Percentiles rank a stretch among this genome's conserved stretches.
These are phyloP conservation scores for Moringa oleifera DNA, from an alignment of 345 rosid species.

Conservation along the genomic window DNA sequence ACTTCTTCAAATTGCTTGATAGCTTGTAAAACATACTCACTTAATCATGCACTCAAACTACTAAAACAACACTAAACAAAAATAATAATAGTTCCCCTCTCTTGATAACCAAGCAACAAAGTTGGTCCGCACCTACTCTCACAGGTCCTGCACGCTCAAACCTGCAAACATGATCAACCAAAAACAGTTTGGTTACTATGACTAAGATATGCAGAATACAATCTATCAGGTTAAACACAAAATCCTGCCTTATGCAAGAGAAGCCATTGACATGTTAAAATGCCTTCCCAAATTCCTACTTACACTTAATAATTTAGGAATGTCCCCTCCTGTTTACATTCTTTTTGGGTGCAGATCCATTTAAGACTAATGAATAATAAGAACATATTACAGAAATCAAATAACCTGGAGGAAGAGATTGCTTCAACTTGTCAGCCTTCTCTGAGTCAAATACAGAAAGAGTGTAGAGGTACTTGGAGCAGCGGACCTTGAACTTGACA, in stretches of 20 bases:
- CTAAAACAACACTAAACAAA: no score
- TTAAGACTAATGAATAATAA: neutral
- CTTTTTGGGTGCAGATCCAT: neutral
- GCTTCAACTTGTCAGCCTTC: slow-evolving; percentile 95
- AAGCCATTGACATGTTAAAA: neutral
- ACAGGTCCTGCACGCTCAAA: slow-evolving; percentile 75
- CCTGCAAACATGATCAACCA: slow-evolving; percentile 34
- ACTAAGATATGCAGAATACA: neutral
- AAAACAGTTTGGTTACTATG: neutral
- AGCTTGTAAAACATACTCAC: no score
- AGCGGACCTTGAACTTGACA: slow-evolving; percentile 91
- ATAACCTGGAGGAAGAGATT: slow-evolving; percentile 93
- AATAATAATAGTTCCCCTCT: no score
- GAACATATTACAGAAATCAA: neutral
- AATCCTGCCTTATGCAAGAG: no score
- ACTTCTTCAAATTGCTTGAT: no score
- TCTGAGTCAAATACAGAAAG: slow-evolving; percentile 79
- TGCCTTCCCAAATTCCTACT: neutral
- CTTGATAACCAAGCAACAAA: no score
- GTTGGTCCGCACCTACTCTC: slow-evolving; percentile 11
- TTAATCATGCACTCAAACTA: no score
- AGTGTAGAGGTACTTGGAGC: slow-evolving; percentile 88
- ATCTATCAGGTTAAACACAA: neutral
- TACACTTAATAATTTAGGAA: no score
- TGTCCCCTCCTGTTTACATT: no score